Conservation (phyloP, 2,329 filamentous ascomycete species). For the Paradendryphiella salina region DNA sequence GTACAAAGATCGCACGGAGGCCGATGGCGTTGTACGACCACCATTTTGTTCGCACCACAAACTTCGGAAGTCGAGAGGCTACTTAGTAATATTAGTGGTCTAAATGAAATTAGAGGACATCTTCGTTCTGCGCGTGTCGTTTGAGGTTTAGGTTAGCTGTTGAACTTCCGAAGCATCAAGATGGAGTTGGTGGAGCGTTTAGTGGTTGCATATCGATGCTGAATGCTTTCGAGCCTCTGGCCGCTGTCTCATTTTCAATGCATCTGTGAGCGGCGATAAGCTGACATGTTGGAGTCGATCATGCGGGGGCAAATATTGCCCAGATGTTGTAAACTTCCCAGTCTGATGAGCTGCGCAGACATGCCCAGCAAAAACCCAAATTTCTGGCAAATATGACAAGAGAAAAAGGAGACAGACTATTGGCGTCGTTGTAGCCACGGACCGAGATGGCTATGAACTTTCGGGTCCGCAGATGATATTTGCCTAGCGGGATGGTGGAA, state of each 20-base stretch:
- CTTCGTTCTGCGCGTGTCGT: no score
- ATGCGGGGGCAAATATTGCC: neutral
- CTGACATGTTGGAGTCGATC: neutral
- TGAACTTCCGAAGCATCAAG: no score
- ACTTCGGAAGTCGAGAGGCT: no score
- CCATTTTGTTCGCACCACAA: no score
- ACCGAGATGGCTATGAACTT: neutral
- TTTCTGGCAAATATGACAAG: neutral
- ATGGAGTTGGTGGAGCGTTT: no score
- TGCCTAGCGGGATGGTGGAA: constrained; percentile 5
- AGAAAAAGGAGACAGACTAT: neutral
- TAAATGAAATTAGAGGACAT: no score
- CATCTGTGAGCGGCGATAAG: neutral
- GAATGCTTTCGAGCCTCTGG: neutral
- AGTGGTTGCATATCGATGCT: neutral
- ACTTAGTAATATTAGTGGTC: no score
- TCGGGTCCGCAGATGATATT: constrained; percentile 10
- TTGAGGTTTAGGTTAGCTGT: no score
- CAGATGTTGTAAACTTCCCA: neutral
- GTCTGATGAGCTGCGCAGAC: neutral
- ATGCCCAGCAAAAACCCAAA: neutral
- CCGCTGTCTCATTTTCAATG: neutral
- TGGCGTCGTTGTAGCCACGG: no score
- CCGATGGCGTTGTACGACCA: no score
- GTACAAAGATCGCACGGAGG: no score